A percentile compares a stretch with the other conserved stretches of the same genome.
phyloP scores from a whole-genome alignment of 2,329 filamentous ascomycete genomes.

The Colletotrichum paranaense region DNA sequence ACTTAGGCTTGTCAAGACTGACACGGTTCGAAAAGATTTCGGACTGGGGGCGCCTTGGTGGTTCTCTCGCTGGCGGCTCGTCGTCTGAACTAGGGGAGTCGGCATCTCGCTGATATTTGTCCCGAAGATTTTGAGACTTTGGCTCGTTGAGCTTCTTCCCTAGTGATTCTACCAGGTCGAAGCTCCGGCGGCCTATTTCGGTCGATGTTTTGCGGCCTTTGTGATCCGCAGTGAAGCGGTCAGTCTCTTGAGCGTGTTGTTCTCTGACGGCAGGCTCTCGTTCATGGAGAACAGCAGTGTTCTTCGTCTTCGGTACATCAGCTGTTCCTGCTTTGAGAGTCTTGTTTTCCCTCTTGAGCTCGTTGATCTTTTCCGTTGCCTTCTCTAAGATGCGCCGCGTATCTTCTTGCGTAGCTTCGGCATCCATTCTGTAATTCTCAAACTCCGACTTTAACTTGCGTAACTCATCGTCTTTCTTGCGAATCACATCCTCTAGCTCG shows the following conservation, averaged over 20 bases:
- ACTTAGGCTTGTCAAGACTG: constrained; percentile 48
- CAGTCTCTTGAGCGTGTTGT: constrained; percentile 11
- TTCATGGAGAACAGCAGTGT: not conserved
- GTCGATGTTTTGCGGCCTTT: constrained; percentile 23
- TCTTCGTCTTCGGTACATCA: constrained; percentile 21
- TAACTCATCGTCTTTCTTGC: constrained; percentile 62
- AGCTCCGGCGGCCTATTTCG: constrained; percentile 37
- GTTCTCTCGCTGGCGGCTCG: constrained; percentile 6
- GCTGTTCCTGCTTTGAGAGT: constrained; percentile 50
- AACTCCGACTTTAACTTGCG: constrained; percentile 63
- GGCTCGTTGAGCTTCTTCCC: constrained; percentile 37
- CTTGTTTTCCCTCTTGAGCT: constrained; percentile 65
- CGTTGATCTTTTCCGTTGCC: constrained; percentile 67
- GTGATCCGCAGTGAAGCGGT: constrained; percentile 16
- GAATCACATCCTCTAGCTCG: constrained; percentile 50
- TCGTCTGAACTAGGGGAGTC: constrained; percentile 23
- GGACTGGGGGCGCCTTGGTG: constrained; percentile 15
- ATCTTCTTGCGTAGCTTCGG: constrained; percentile 65
- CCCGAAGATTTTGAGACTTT: constrained; percentile 44
- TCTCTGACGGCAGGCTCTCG: constrained; percentile 15
- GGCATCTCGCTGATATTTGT: constrained; percentile 49
- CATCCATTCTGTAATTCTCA: constrained; percentile 63
- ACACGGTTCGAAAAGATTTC: constrained; percentile 27
- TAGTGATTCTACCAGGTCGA: constrained; percentile 41
- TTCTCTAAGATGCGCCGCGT: constrained; percentile 65